These are phyloP conservation scores for Clonostachys rhizophaga DNA, from an alignment of 2,329 filamentous ascomycete genomes.

Conservation along the genomic window DNA sequence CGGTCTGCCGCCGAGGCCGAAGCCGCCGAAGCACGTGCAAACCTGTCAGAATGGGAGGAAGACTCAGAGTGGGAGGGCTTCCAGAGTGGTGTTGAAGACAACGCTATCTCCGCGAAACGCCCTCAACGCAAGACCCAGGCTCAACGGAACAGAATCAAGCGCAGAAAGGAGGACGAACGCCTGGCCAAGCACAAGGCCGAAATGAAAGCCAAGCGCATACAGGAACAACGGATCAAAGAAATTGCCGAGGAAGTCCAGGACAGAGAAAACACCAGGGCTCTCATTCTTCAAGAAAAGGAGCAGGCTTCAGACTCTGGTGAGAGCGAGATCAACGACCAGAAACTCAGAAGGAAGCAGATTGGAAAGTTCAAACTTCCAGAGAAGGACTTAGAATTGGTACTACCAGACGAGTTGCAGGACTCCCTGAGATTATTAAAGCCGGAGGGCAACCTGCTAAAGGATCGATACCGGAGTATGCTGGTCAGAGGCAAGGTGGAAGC, in stretches of 20 bases:
- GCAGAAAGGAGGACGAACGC: constrained; percentile 82
- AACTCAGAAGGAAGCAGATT: constrained; percentile 67
- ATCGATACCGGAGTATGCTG: constrained; percentile 85
- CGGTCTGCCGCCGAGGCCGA: constrained; percentile 70
- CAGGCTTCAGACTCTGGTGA: constrained; percentile 35
- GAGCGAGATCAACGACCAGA: constrained; percentile 54
- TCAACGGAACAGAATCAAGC: constrained; percentile 83
- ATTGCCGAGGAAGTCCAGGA: constrained; percentile 60
- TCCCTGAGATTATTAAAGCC: constrained; percentile 80
- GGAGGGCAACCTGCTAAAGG: constrained; percentile 91
- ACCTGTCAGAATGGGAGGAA: constrained; percentile 71
- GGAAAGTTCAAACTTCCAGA: constrained; percentile 72
- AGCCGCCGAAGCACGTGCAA: constrained; percentile 62
- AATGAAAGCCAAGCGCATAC: constrained; percentile 67
- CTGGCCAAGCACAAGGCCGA: constrained; percentile 70
- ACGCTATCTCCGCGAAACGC: constrained; percentile 53
- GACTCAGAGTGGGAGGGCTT: constrained; percentile 90
- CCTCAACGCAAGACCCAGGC: constrained; percentile 80
- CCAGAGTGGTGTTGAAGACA: constrained; percentile 74
- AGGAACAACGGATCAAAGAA: constrained; percentile 67
- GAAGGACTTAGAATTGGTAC: constrained; percentile 73
- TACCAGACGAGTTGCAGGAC: constrained; percentile 80
- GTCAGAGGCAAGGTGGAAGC: constrained; percentile 86
- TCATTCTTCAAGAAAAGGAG: constrained; percentile 31
- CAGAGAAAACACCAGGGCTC: constrained; percentile 44